These are phyloP conservation scores for Candida saitoana DNA, from an alignment of 805 yeast species.

Conservation along the genomic window DNA sequence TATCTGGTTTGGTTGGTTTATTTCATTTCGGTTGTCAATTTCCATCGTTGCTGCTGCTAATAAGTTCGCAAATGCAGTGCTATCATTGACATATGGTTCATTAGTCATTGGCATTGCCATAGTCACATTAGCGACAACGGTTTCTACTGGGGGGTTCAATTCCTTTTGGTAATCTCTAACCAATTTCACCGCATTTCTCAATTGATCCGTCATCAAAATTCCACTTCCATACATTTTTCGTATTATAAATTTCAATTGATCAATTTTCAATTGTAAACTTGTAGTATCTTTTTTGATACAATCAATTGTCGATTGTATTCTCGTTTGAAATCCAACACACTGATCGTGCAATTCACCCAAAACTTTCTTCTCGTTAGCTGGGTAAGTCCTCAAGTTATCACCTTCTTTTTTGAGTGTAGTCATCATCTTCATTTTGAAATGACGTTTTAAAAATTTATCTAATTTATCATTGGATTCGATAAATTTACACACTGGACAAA, in stretches of 20 bases:
- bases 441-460: conserved; percentile 14
- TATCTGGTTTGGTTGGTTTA: background rate
- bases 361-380: conserved; percentile 18
- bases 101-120: background rate
- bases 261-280: conserved; percentile 14
- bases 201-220: conserved; percentile 19
- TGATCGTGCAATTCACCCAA: conserved; percentile 16
- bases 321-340: conserved; percentile 7
- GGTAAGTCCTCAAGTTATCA: conserved; percentile 14
- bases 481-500: conserved; percentile 30
- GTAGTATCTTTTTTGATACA: conserved; percentile 10
- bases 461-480: conserved; percentile 12
- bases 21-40: background rate
- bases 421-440: conserved; percentile 13
- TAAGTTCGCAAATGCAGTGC: background rate
- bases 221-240: conserved; percentile 32
- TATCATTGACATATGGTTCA: background rate
- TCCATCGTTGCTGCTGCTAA: conserved; percentile 3
- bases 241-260: conserved; percentile 19
- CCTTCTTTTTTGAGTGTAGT: conserved; percentile 9
- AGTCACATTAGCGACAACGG: background rate
- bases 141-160: conserved; percentile 2
- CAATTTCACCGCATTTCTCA: conserved; percentile 14
- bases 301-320: conserved; percentile 9
- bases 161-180: conserved; percentile 13